These are phyloP conservation scores for Colletotrichum sp. DNA, from an alignment of 2,329 filamentous ascomycete species.

Conservation along the genomic window DNA sequence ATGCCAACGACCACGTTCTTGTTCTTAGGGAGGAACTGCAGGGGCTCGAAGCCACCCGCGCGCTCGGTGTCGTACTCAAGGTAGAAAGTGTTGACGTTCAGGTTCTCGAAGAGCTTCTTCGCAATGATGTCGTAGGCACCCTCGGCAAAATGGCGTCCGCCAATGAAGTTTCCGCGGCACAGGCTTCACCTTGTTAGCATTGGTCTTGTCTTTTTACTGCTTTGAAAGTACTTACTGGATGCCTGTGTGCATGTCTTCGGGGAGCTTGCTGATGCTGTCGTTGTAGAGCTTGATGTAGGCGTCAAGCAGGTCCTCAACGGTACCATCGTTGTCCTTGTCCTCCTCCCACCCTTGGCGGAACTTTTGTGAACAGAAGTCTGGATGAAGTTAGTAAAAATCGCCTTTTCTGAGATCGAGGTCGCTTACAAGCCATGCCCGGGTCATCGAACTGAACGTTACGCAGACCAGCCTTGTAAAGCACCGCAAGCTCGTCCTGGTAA, in stretches of 20 bases:
- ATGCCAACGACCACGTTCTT: slow-evolving; percentile 70
- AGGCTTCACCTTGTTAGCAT: background rate
- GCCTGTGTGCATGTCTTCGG: slow-evolving; percentile 75
- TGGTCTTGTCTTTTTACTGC: background rate
- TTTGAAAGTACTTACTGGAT: slow-evolving; percentile 54
- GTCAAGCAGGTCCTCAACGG: slow-evolving; percentile 72
- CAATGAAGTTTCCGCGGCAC: slow-evolving; percentile 67
- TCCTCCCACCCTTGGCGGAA: slow-evolving; percentile 74
- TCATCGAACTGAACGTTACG: slow-evolving; percentile 74
- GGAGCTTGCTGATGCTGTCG: slow-evolving; percentile 67
- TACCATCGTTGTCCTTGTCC: slow-evolving; percentile 71
- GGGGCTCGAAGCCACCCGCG: slow-evolving; percentile 70
- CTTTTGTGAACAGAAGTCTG: slow-evolving; percentile 76
- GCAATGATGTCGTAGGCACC: slow-evolving; percentile 72
- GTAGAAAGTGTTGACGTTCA: slow-evolving; percentile 72
- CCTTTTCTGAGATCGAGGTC: background rate
- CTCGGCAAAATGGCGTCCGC: slow-evolving; percentile 69
- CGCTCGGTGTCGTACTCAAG: slow-evolving; percentile 73
- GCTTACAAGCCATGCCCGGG: slow-evolving; percentile 70
- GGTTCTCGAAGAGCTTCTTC: slow-evolving; percentile 66
- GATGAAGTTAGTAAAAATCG: background rate
- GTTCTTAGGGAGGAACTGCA: slow-evolving; percentile 63
- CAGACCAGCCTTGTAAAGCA: slow-evolving; percentile 66
- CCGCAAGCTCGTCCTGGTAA: slow-evolving; percentile 66
- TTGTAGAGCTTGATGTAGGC: slow-evolving; percentile 82